These are phyloP conservation scores for Venturia pyrina DNA, from an alignment of 2,329 filamentous ascomycete genomes.

Conservation along the genomic window DNA sequence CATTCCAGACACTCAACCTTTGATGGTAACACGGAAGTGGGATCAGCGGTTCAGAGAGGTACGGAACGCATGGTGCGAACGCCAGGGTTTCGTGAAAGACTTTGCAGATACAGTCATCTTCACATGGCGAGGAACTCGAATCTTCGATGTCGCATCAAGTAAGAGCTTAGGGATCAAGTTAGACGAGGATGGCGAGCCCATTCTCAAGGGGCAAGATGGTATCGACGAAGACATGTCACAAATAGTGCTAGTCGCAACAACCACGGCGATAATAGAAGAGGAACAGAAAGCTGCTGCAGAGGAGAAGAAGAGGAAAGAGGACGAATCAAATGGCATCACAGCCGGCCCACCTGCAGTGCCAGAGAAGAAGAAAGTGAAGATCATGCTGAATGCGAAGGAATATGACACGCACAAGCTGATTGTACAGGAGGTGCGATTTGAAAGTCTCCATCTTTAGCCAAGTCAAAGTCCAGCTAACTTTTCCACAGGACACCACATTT, in stretches of 20 bases:
- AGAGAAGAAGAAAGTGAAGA: conserved; percentile 25
- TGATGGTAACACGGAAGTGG: conserved; percentile 57
- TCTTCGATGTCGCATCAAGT: conserved; percentile 70
- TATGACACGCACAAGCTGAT: conserved; percentile 41
- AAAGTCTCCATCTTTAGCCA: background rate
- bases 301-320: conserved; percentile 17
- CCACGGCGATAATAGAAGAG: conserved; percentile 13
- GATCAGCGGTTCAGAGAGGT: conserved; percentile 59
- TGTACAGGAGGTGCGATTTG: conserved; percentile 34
- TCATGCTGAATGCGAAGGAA: conserved; percentile 43
- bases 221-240: conserved; percentile 2
- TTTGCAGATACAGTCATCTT: conserved; percentile 45
- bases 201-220: background rate
- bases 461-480: conserved; percentile 13
- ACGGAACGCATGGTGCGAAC: conserved; percentile 57
- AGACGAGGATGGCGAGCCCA: background rate
- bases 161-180: conserved; percentile 44
- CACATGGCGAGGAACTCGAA: conserved; percentile 62
- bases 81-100: conserved; percentile 45
- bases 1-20: conserved; percentile 48
- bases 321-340: conserved; percentile 25
- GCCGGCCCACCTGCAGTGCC: conserved; percentile 20
- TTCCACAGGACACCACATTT: conserved; percentile 22
- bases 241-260: conserved; percentile 7
- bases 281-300: conserved; percentile 11